Base-by-base conservation (phyloP, 352 stramenopile species). In the Phytophthora citricola region DNA sequence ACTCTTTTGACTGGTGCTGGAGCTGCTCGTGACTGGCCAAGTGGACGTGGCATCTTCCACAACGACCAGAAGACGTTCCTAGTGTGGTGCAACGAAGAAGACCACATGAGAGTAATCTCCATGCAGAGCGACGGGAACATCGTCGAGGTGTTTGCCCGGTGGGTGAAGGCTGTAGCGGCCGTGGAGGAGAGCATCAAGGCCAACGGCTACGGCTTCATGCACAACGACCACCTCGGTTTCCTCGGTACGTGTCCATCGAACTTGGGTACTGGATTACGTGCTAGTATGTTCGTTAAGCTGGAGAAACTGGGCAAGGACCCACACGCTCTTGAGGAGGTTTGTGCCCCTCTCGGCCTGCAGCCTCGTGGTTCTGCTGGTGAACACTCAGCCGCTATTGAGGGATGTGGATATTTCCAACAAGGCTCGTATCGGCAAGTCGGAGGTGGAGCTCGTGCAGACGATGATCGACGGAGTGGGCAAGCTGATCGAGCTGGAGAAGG, bases 351-450 rank as follows among this genome's bases (percentile, higher is more conserved):
- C 11, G 85, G 89, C 4, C 75, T 96, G 15, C 89, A 97, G 71
- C 79, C 90, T 27, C 84, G 90, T 44, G 90, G 89, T 26, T 91
- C 84, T 17, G 81, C 83, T 26, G 90, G 90, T 34, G 89, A 97
- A 61, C 90, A 96, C 71, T 94, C 81, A 34, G 87, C 86, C 14
- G 79, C 86, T 17, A 65, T 83, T 3, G 90, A 20, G 90, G 93
- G 38, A 92, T 98, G 53, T 98, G 93, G 95, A 98, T 56, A 87
- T 98, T 60, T 98, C 92, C 6, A 98, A 98, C 84, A 94, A 97
- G 58, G 91, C 97, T 46, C 79, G 93, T 45, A 91, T 98, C 56
- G 95, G 95, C 9, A 97, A 97, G 58, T 97, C 88, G 39, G 95
- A 98, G 69, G 92, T 98, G 4, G 86, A 98, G 68, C 81, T 98